Percentiles rank a stretch among this genome's conserved stretches.
phyloP scores from a whole-genome alignment of 768 basidiomycete genomes.

The Agrocybe praecox region DNA sequence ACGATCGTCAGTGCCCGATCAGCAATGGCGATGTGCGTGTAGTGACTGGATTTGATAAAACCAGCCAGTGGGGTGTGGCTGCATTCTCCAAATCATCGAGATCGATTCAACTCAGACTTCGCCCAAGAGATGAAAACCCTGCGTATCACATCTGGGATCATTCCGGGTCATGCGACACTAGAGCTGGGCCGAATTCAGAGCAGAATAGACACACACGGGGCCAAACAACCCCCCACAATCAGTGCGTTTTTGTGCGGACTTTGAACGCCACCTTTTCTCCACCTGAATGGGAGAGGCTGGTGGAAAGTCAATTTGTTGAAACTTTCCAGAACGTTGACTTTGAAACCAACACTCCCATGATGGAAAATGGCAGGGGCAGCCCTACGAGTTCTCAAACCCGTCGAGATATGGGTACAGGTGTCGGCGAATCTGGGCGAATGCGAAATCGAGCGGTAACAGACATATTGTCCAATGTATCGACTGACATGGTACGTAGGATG shows the following conservation, averaged over 20 bases:
- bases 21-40: slow-evolving; percentile 24
- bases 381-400: too few relatives aligned
- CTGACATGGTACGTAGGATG: too few relatives aligned
- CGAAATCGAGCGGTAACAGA: too few relatives aligned
- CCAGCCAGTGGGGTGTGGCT: slow-evolving; percentile 23
- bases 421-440: too few relatives aligned
- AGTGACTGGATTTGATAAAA: slow-evolving; percentile 24
- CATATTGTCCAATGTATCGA: too few relatives aligned
- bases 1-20: slow-evolving; percentile 8
- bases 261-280: neutral
- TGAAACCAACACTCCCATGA: too few relatives aligned
- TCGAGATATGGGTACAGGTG: too few relatives aligned
- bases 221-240: neutral
- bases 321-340: too few relatives aligned
- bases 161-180: neutral
- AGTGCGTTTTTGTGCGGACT: slow-evolving; percentile 4
- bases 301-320: too few relatives aligned
- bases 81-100: slow-evolving; percentile 3
- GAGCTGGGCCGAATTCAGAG: neutral
- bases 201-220: neutral
- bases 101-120: neutral
- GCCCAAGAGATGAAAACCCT: neutral
- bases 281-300: neutral
- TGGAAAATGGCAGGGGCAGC: too few relatives aligned
- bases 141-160: slow-evolving; percentile 1